Percentiles rank a stretch among this genome's conserved stretches.
Evolutionary conservation across 2,329 filamentous ascomycete species (phyloP).

Genomic region (Chaetomiaceae sp.): DNA sequence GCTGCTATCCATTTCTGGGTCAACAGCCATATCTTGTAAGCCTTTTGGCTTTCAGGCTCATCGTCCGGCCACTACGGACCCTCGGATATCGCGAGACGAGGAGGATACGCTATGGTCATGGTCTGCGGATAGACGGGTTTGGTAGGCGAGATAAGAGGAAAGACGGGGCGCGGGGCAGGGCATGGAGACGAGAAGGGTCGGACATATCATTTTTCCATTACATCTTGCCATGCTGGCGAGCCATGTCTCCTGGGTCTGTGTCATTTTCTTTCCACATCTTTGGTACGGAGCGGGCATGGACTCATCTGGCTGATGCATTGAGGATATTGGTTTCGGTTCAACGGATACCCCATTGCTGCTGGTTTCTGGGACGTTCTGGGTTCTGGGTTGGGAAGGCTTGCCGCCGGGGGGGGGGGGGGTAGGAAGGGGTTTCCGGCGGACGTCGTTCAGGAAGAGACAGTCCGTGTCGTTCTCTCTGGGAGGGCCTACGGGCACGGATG

Average conservation of each 20-base stretch:
- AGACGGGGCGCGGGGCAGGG: background rate
- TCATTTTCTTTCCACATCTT: slow-evolving; percentile 19
- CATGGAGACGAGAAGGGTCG: background rate
- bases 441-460: background rate
- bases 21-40: too few species aligned
- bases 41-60: too few species aligned
- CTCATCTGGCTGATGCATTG: slow-evolving; percentile 20
- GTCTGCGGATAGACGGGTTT: slow-evolving; percentile 3
- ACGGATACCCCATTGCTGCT: slow-evolving; percentile 24
- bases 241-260: slow-evolving; percentile 14
- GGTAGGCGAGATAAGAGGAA: background rate
- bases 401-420: too few species aligned
- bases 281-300: slow-evolving; percentile 20
- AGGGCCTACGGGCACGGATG: too few species aligned
- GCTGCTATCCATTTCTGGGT: background rate
- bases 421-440: background rate
- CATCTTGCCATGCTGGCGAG: background rate
- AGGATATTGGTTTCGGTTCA: slow-evolving; percentile 17
- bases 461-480: background rate
- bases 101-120: background rate
- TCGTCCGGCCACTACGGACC: too few species aligned
- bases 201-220: background rate
- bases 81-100: background rate
- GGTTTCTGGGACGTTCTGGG: slow-evolving; percentile 15
- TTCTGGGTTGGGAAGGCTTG: slow-evolving; percentile 4